These are phyloP conservation scores for Pleurotus ostreatus DNA, from an alignment of 768 basidiomycete species.

Conservation along the genomic window DNA sequence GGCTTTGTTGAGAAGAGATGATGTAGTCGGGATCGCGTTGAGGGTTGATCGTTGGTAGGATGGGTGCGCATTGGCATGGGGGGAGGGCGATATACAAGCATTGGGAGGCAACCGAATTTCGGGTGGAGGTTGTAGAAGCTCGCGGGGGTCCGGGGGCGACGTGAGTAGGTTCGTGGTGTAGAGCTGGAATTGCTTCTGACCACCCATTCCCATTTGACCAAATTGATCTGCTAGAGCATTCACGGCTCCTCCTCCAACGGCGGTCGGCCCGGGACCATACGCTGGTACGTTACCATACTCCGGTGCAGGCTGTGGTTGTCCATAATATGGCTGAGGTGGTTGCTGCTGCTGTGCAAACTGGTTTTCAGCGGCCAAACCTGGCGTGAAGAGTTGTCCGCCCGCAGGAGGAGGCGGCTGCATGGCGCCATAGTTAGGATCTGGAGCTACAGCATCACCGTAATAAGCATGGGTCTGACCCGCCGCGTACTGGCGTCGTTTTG, in stretches of 20 bases:
- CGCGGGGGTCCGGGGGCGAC: conserved; percentile 86
- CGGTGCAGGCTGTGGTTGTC: conserved; percentile 38
- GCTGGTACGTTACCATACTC: conserved; percentile 41
- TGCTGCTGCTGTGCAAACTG: conserved; percentile 66
- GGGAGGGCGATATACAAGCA: conserved; percentile 73
- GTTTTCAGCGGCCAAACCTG: conserved; percentile 70
- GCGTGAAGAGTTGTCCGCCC: conserved; percentile 73
- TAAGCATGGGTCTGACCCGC: conserved; percentile 91
- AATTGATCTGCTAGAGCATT: conserved; percentile 81
- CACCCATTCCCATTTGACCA: conserved; percentile 79
- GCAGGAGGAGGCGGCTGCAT: conserved; percentile 35
- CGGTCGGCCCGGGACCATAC: conserved; percentile 22
- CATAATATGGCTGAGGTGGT: conserved; percentile 41
- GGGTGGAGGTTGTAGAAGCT: conserved; percentile 77
- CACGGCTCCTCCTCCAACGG: conserved; percentile 24
- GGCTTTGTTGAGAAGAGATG: conserved; percentile 81
- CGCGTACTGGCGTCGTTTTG: conserved; percentile 89
- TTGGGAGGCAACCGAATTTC: conserved; percentile 87
- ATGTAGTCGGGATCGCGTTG: conserved; percentile 90
- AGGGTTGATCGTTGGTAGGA: conserved; percentile 91
- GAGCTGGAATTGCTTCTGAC: conserved; percentile 73
- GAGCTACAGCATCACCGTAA: conserved; percentile 49
- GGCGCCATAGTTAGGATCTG: conserved; percentile 43
- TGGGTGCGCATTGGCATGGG: conserved; percentile 78
- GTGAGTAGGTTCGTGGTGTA: conserved; percentile 91